A percentile compares a stretch with the other conserved stretches of the same genome.
Conservation (phyloP, 2,329 filamentous ascomycete genomes). For the Trichoderma sp. region DNA sequence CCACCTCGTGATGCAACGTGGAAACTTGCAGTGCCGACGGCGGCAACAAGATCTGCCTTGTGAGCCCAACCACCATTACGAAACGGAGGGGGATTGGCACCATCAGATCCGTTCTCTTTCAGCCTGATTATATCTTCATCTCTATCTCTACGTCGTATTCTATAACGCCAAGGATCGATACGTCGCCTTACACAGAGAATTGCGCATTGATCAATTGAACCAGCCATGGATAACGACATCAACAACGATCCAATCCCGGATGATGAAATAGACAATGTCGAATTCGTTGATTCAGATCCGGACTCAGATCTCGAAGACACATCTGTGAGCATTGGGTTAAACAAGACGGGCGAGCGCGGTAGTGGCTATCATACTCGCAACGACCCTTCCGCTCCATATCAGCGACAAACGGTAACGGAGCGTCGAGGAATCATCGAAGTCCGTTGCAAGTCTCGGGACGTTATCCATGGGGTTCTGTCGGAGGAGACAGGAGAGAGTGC, state of each 20-base stretch:
- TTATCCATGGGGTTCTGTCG: conserved; percentile 27
- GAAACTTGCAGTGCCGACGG: background rate
- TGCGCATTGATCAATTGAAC: too few species aligned
- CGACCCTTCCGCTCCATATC: conserved; percentile 24
- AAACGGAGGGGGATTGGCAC: background rate
- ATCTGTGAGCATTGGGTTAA: conserved; percentile 22
- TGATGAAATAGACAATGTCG: background rate
- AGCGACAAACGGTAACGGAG: conserved; percentile 22
- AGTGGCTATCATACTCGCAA: conserved; percentile 27
- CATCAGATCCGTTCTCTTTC: background rate
- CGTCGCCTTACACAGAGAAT: background rate
- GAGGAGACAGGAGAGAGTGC: conserved; percentile 23
- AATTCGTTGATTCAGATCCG: conserved; percentile 1
- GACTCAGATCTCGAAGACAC: conserved; percentile 23
- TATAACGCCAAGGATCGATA: background rate
- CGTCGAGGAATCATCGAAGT: conserved; percentile 28
- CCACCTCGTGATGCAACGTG: conserved; percentile 3
- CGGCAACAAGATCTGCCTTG: background rate
- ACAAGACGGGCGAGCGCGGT: conserved; percentile 21
- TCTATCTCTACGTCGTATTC: background rate
- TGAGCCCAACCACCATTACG: background rate
- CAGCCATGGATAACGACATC: background rate
- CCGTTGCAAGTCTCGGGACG: conserved; percentile 26
- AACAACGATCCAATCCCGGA: conserved; percentile 1
- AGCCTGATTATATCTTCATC: background rate